phyloP scores from a whole-genome alignment of 768 basidiomycete species.

The Pleurotus sapidus region DNA sequence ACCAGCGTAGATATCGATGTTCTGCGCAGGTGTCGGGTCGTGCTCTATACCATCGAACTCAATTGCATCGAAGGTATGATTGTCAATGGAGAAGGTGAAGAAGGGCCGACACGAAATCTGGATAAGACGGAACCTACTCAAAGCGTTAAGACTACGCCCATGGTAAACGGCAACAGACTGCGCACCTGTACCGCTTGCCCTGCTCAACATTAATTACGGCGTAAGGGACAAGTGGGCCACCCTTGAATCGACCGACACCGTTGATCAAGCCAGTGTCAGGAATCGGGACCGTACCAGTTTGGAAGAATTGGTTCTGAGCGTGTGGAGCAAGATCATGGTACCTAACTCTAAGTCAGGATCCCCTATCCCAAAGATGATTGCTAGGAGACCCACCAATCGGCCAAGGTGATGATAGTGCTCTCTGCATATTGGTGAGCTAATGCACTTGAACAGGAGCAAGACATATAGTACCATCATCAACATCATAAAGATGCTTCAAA shows the following conservation, averaged over 20 bases:
- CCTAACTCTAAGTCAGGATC: not conserved
- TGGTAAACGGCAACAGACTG: no score
- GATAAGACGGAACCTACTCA: constrained; percentile 42
- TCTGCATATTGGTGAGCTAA: constrained; percentile 12
- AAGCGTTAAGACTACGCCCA: constrained; percentile 27
- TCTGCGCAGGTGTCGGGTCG: constrained; percentile 36
- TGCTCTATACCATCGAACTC: constrained; percentile 39
- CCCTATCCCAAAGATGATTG: not conserved
- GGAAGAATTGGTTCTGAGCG: constrained; percentile 28
- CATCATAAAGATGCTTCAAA: constrained; percentile 30
- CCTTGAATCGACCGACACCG: constrained; percentile 36
- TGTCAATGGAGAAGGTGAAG: constrained; percentile 34
- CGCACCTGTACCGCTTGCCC: constrained; percentile 43
- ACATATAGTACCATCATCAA: constrained; percentile 31
- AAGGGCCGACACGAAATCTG: constrained; percentile 43
- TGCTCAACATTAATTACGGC: constrained; percentile 39
- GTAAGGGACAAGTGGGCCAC: constrained; percentile 34
- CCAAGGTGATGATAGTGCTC: constrained; percentile 32
- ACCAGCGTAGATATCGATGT: constrained; percentile 40
- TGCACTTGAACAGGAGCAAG: no score
- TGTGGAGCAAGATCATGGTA: constrained; percentile 33
- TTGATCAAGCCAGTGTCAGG: constrained; percentile 45
- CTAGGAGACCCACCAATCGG: constrained; percentile 21
- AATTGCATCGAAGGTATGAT: constrained; percentile 34
- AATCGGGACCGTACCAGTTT: constrained; percentile 28